phyloP scores from a whole-genome alignment of 495 filamentous ascomycete genomes.

The Talaromyces wortmannii region DNA sequence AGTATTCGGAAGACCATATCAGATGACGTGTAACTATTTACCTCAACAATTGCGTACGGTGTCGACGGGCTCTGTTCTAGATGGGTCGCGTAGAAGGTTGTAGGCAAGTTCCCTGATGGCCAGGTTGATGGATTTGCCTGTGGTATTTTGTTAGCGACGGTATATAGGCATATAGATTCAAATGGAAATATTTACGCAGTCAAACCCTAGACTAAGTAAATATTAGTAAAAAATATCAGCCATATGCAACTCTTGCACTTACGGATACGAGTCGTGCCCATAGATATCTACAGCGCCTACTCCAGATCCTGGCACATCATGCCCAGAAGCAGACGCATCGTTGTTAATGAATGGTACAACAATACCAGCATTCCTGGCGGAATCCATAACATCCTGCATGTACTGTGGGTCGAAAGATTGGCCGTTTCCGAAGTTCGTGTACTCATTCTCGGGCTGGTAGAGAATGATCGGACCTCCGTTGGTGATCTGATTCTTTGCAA shows the following conservation, averaged over 20 bases:
- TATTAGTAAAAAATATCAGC: neutral
- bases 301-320: constrained; percentile 60
- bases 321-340: constrained; percentile 52
- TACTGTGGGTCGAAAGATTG: constrained; percentile 51
- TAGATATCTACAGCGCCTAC: constrained; percentile 68
- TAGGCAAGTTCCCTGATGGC: constrained; percentile 39
- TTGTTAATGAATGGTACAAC: constrained; percentile 73
- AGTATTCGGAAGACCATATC: neutral
- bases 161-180: neutral
- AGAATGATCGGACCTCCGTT: constrained; percentile 74
- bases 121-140: constrained; percentile 40
- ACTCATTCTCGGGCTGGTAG: constrained; percentile 76
- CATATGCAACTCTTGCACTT: constrained; percentile 1
- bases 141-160: constrained; percentile 3
- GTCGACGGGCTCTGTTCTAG: constrained; percentile 54
- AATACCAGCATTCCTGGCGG: constrained; percentile 60
- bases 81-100: constrained; percentile 40
- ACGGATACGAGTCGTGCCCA: constrained; percentile 67
- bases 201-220: constrained; percentile 44
- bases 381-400: constrained; percentile 63
- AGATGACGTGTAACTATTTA: constrained; percentile 9
- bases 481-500: constrained; percentile 71
- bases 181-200: constrained; percentile 33
- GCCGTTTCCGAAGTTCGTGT: constrained; percentile 39
- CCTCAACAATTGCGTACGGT: constrained; percentile 62